Base-by-base conservation (phyloP, 2,329 filamentous ascomycete genomes). In the Fusarium begoniae region DNA sequence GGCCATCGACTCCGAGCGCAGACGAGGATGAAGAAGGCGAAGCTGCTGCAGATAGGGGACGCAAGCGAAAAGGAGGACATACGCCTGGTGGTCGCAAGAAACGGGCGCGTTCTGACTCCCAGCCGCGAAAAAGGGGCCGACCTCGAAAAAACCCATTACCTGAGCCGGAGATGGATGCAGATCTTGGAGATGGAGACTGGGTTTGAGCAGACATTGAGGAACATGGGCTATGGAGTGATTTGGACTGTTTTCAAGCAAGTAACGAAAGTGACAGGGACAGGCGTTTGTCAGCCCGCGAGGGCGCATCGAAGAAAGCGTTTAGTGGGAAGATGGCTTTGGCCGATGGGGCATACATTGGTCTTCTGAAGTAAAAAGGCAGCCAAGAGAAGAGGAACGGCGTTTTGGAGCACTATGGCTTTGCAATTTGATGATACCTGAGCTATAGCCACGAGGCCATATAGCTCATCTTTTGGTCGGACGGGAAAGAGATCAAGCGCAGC, bases 31-130 rank as follows among this genome's bases (percentile, higher is more conserved):
- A 87, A 44, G 86, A 86, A 6, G 85, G 85, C 2, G 82, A 81
- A 8, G 80, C 79, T 14, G 74, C 78, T n/a, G 80, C 77, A 18
- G 86, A 88, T 2, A 82, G 88, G 50, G 88, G 89, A 47, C 84
- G 89, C 73, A 89, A 90, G 81, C 83, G 90, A 66, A 88, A 91
- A 81, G 82, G 83, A 41, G 80, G 75, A 24, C 81, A 79, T 38
- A 86, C 87, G 9, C 85, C 88, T 1, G 85, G 88, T 44, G 87
- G 87, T 20, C 85, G 88, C 45, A 91, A 90, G 83, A 91, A 91
- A 81, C 84, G 89, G 57, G 84, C 86, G 53, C 85, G 89, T 47
- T 90, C 89, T 6, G 83, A 80, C 45, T 90, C 88, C 15, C 86
- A 87, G 78, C 81, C 82, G 40, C 83, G 86, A 44, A 84, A 84